Evolutionary conservation across 129 eudicot genomes (phyloP), one percentile per base, ranked within the genome.

Genomic region (Saposhnikovia divaricata): DNA sequence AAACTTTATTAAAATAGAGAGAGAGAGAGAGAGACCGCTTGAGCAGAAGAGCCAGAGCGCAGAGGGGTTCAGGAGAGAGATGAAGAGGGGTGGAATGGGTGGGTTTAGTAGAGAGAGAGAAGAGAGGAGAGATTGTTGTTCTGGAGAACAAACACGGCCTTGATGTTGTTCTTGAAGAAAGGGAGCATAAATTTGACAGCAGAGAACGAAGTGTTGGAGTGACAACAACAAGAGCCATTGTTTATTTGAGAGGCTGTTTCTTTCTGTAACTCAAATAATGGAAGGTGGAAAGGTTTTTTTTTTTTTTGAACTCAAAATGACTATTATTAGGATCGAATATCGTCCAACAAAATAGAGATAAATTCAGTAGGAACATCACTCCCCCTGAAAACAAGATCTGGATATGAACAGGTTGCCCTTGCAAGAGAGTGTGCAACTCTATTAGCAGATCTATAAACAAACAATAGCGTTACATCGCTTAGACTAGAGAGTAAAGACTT

Each of bases 41-140:
- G 85, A 80, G 72, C 85, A 81, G 82, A 78, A 59, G 31, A 59
- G 31, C n/a, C n/a, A n/a, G n/a, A n/a, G n/a, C n/a, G 6, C 34
- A 0, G 57, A 66, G 88, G 77, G 82, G 82, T 78, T 47, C 59
- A 55, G 48, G 85, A 78, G 66, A 66, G 72, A 66, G 38, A 27
- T 13, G 27, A 3, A 23, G 34, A 57, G 74, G 10, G 77, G 75
- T 61, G 80, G 76, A 27, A 28, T 77, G 53, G 48, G 79, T 45
- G 82, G 85, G 87, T 81, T 82, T 79, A 71, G 76, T 80, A 59
- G 72, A 66, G 72, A 78, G 61, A 80, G 86, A 68, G 48, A 80
- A 85, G 48, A 83, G 72, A 79, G 81, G 87, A 42, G 88, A 81
- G 57, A 90, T 81, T 34, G 79, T 80, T 50, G 80, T 82, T 38